Base-by-base conservation (phyloP, 352 stramenopile genomes). In the Thraustochytrium sp. region DNA sequence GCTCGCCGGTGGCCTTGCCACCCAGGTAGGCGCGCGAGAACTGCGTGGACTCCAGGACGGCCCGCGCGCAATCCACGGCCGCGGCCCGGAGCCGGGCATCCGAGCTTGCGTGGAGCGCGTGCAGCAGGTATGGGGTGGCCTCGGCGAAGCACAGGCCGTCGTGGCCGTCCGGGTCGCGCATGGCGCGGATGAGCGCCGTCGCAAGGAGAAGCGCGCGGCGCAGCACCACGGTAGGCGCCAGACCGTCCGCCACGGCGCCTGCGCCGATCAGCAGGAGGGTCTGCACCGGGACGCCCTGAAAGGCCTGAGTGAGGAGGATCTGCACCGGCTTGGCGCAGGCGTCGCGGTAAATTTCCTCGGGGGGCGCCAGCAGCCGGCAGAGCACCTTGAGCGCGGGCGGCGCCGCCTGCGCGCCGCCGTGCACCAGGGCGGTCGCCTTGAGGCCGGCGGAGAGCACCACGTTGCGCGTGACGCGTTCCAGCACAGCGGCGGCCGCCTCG, bases 131-230 rank as follows among this genome's bases (percentile, higher is more conserved):
- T 5, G 68, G 68, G 0, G 68, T 37, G 53, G 38, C 68, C 42
- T 80, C 68, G 37, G 21, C 13, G 26, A 80, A 80, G 23, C 23
- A 26, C 13, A 46, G 38, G 1, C 48, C 68, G 13, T 55, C 42
- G 13, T 40, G 76, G 68, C 68, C 68, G 5, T 46, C 23, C 29
- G 42, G 42, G 23, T 77, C 65, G 26, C 59, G 59, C 37, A 44
- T 65, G 5, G 68, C 68, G 34, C 48, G 68, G 29, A 80, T 72
- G 34, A 80, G 38, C 1, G 68, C 42, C 0, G 48, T 72, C 0
- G 31, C 31, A 13, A 68, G 46, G n/a, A 80, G 16, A 63, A 80
- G 63, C 11, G 68, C 68, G 18, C 68, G 68, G 42, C 68, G 68
- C 49, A 75, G 68, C 9, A 5, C 65, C 0, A 75, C n/a, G 23